Evolutionary conservation across 2,329 filamentous ascomycete species (phyloP).

Genomic region (Sporothrix schenckii): DNA sequence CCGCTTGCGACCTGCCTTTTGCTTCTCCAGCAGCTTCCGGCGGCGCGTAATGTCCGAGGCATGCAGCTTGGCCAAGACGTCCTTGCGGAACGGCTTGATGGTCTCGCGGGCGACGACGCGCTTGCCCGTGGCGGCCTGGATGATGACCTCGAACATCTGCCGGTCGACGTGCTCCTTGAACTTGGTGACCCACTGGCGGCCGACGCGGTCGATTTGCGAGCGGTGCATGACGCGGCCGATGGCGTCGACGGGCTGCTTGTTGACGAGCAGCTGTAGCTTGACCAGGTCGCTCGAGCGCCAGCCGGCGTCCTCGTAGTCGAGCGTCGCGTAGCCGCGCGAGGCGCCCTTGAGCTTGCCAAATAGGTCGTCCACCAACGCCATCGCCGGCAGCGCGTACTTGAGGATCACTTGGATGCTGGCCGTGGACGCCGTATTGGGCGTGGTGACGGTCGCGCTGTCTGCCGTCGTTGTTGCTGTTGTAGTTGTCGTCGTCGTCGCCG

Average conservation of each 20-base stretch:
- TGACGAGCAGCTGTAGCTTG: conserved; percentile 91
- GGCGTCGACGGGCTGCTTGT: conserved; percentile 90
- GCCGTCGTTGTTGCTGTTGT: conserved; percentile 39
- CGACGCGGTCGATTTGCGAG: conserved; percentile 78
- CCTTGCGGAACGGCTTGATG: conserved; percentile 94
- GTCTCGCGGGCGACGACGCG: conserved; percentile 89
- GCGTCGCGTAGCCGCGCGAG: conserved; percentile 84
- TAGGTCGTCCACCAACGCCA: conserved; percentile 92
- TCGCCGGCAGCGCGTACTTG: conserved; percentile 85
- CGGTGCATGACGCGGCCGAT: conserved; percentile 87
- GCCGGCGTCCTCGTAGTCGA: conserved; percentile 95
- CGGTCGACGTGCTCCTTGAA: conserved; percentile 97
- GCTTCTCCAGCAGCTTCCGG: conserved; percentile 88
- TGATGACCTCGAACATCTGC: conserved; percentile 93
- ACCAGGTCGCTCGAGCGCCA: conserved; percentile 79
- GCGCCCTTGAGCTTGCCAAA: conserved; percentile 94
- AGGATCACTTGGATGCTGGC: conserved; percentile 90
- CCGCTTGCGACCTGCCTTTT: conserved; percentile 92
- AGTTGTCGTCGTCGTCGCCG: no score
- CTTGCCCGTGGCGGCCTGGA: conserved; percentile 79
- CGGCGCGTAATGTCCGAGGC: conserved; percentile 83
- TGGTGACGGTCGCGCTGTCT: background rate
- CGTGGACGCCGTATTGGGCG: conserved; percentile 53
- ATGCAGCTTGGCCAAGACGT: conserved; percentile 90
- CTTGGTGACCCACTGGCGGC: conserved; percentile 85